Evolutionary conservation across 352 stramenopile species (phyloP).

Genomic region (Phytopythium vexans): DNA sequence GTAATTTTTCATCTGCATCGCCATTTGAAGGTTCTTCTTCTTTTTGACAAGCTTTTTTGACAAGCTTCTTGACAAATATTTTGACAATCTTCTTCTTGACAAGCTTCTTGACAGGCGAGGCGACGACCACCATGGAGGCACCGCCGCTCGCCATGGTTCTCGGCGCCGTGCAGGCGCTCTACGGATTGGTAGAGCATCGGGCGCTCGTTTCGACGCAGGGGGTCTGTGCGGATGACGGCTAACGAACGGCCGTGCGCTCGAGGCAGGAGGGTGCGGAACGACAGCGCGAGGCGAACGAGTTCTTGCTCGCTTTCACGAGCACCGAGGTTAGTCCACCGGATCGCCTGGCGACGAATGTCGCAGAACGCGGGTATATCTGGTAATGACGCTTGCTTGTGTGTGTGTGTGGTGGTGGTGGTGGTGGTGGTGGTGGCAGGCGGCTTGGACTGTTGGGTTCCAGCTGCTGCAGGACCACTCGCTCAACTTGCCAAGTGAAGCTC

Average conservation of each 20-base stretch:
- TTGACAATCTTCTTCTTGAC: neutral
- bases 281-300: constrained; percentile 70
- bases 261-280: constrained; percentile 49
- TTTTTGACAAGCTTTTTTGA: too few relatives aligned
- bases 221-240: neutral
- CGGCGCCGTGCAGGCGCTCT: constrained; percentile 53
- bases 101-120: neutral
- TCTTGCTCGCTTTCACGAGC: constrained; percentile 50
- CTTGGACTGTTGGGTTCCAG: constrained; percentile 48
- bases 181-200: constrained; percentile 44
- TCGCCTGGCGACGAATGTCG: neutral
- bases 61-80: neutral
- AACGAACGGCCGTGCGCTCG: neutral
- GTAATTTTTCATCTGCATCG: too few relatives aligned
- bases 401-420: neutral
- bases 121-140: constrained; percentile 16
- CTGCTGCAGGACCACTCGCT: constrained; percentile 49
- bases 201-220: neutral
- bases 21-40: too few relatives aligned
- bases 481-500: constrained; percentile 36
- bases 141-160: constrained; percentile 43
- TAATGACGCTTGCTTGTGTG: neutral
- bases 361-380: constrained; percentile 1
- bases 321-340: constrained; percentile 25
- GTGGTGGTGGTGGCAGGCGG: constrained; percentile 12